phyloP scores from a whole-genome alignment of 2,329 filamentous ascomycete species.

The Fusarium zealandicum region DNA sequence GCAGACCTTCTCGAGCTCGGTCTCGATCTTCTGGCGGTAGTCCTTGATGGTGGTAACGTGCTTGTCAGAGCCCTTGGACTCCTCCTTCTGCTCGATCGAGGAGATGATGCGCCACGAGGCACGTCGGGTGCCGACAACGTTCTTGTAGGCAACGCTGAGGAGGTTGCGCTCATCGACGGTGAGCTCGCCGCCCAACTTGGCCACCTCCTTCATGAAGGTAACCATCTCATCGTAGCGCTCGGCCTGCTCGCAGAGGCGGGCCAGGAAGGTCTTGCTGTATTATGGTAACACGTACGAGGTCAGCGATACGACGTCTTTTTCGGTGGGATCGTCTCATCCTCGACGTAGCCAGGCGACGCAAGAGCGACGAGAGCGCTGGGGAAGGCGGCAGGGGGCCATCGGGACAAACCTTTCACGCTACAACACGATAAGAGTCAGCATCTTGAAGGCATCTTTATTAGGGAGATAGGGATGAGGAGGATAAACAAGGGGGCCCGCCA shows the following conservation, averaged over 20 bases:
- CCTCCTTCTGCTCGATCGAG: constrained; percentile 99
- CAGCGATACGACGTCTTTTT: constrained; percentile 36
- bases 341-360: constrained; percentile 26
- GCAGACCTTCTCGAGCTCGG: constrained; percentile 96
- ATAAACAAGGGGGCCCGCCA: constrained; percentile 7
- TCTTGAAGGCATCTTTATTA: constrained; percentile 24
- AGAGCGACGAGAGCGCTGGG: constrained; percentile 20
- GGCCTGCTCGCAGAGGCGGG: constrained; percentile 99
- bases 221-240: constrained; percentile 99
- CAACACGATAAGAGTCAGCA: constrained; percentile 49
- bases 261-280: constrained; percentile 97
- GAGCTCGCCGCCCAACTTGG: constrained; percentile 82
- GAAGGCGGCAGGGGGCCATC: constrained; percentile 24
- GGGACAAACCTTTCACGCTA: constrained; percentile 74
- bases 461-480: constrained; percentile 21
- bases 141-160: constrained; percentile 99
- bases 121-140: constrained; percentile 97
- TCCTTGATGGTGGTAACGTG: constrained; percentile 94
- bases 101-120: constrained; percentile 99
- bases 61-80: constrained; percentile 97
- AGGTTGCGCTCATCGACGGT: constrained; percentile 98
- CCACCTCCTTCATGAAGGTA: constrained; percentile 99
- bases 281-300: constrained; percentile 40
- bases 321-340: constrained; percentile 28
- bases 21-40: constrained; percentile 98